Evolutionary conservation across 2,329 filamentous ascomycete species (phyloP).

Genomic region (Aspergillus brasiliensis): DNA sequence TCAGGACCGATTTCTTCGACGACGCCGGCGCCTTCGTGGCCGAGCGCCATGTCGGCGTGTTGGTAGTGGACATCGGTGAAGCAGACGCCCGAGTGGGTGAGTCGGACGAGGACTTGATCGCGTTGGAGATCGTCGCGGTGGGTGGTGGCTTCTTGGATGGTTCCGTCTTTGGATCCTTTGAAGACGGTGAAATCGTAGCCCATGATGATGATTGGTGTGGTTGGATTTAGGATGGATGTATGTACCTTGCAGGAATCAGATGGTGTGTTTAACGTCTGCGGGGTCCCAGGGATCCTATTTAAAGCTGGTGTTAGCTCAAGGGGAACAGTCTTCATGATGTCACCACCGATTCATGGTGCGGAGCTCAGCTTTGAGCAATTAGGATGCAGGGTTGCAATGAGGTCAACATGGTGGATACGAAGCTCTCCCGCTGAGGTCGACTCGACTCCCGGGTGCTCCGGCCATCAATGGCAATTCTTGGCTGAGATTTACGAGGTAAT

Average conservation of each 20-base stretch:
- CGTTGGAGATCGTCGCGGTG: constrained; percentile 38
- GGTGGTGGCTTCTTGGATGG: constrained; percentile 55
- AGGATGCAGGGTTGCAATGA: background rate
- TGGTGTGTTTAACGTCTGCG: background rate
- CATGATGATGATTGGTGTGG: background rate
- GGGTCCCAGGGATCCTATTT: background rate
- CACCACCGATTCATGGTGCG: background rate
- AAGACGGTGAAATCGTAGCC: constrained; percentile 58
- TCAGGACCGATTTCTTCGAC: constrained; percentile 35
- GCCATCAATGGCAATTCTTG: background rate
- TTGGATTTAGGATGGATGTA: background rate
- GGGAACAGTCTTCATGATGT: background rate
- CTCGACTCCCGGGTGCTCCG: background rate
- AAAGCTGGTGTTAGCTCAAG: background rate
- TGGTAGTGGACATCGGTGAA: constrained; percentile 56
- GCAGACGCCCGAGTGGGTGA: constrained; percentile 69
- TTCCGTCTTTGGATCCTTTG: constrained; percentile 63
- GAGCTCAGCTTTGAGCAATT: background rate
- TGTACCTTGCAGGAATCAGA: background rate
- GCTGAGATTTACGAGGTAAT: background rate
- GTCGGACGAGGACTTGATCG: constrained; percentile 59
- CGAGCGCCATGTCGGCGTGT: constrained; percentile 36
- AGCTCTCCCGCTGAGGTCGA: background rate
- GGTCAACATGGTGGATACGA: background rate
- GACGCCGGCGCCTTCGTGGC: constrained; percentile 43